phyloP scores from a whole-genome alignment of 352 stramenopile species.

The Globisporangium spiculum region DNA sequence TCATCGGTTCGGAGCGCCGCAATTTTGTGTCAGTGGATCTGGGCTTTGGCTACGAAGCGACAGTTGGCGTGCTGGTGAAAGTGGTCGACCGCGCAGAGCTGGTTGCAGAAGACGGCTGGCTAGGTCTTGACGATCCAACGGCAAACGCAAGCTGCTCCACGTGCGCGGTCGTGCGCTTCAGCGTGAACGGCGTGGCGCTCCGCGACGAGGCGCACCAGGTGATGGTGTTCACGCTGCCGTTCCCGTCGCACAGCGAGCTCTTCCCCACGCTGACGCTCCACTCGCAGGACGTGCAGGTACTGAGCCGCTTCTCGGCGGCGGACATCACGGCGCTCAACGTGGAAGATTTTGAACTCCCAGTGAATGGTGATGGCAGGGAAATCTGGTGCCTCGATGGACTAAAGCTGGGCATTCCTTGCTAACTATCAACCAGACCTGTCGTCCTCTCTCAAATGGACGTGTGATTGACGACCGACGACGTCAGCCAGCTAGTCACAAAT shows the following conservation, averaged over 20 bases:
- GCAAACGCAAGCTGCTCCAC: constrained; percentile 14
- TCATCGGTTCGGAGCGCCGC: constrained; percentile 58
- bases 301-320: constrained; percentile 72
- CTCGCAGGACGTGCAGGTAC: constrained; percentile 75
- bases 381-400: constrained; percentile 80
- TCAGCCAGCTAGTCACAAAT: background rate
- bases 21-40: constrained; percentile 52
- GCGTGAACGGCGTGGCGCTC: constrained; percentile 62
- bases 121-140: constrained; percentile 4
- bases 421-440: background rate
- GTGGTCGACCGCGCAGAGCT: constrained; percentile 41
- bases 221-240: constrained; percentile 56
- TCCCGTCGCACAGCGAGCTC: constrained; percentile 63
- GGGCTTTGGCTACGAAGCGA: constrained; percentile 62
- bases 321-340: constrained; percentile 59
- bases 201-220: constrained; percentile 49
- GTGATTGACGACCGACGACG: background rate
- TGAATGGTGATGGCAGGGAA: constrained; percentile 26
- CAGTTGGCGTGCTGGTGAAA: constrained; percentile 69
- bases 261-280: constrained; percentile 84
- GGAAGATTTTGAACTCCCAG: constrained; percentile 42
- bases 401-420: constrained; percentile 24
- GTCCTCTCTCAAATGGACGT: background rate
- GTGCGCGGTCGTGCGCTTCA: constrained; percentile 63
- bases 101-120: constrained; percentile 5